Conservation (phyloP, 2,329 filamentous ascomycete genomes). For the Diplodia mutila region DNA sequence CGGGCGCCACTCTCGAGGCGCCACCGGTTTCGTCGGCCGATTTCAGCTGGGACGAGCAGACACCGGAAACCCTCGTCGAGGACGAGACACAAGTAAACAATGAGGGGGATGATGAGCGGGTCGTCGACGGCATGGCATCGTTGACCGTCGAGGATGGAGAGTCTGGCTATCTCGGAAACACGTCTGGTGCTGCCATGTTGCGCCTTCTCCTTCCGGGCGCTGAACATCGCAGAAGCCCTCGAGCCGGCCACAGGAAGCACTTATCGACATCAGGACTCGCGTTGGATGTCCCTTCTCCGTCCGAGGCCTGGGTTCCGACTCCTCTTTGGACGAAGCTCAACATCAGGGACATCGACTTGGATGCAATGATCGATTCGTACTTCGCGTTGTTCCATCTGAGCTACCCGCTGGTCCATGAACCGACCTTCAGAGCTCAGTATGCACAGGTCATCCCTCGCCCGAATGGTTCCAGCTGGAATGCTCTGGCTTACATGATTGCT, state of each 20-base stretch:
- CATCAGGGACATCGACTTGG: not conserved
- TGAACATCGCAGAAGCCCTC: slow-evolving; percentile 21
- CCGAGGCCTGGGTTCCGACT: slow-evolving; percentile 6
- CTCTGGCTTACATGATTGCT: slow-evolving; percentile 51
- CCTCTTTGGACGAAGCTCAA: slow-evolving; percentile 9
- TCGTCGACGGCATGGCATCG: slow-evolving; percentile 39
- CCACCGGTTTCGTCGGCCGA: slow-evolving; percentile 33
- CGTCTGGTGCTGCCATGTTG: slow-evolving; percentile 52
- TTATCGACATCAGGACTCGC: not conserved
- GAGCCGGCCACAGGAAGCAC: slow-evolving; percentile 21
- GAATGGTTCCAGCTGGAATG: slow-evolving; percentile 49
- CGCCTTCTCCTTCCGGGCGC: slow-evolving; percentile 36
- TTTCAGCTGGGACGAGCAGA: slow-evolving; percentile 36
- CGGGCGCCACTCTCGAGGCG: slow-evolving; percentile 29
- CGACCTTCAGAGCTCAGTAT: slow-evolving; percentile 53
- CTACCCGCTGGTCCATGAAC: slow-evolving; percentile 54
- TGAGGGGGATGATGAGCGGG: slow-evolving; percentile 26
- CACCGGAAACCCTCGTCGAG: slow-evolving; percentile 9
- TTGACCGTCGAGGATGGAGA: slow-evolving; percentile 40
- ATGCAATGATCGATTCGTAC: slow-evolving; percentile 46
- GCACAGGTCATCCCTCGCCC: slow-evolving; percentile 49
- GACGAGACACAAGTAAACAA: slow-evolving; percentile 26
- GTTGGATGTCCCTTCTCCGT: not conserved
- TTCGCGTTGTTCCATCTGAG: slow-evolving; percentile 52
- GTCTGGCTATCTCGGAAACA: slow-evolving; percentile 52